These are phyloP conservation scores for Trichocladium antarcticum DNA, from an alignment of 495 filamentous ascomycete species.

Conservation along the genomic window DNA sequence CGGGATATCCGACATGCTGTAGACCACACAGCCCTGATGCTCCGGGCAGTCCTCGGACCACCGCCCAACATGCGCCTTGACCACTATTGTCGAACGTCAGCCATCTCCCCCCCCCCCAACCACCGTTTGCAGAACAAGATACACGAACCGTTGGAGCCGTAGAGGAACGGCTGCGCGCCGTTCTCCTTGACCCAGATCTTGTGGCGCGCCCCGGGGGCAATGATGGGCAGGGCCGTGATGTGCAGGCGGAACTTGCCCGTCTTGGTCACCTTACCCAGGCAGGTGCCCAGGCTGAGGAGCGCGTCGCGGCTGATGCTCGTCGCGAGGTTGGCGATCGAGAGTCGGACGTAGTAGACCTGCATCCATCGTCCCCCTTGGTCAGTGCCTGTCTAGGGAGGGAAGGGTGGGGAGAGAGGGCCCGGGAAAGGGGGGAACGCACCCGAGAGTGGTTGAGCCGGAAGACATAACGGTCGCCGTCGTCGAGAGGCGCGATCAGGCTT, in stretches of 20 bases:
- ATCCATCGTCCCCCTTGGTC: constrained; percentile 3
- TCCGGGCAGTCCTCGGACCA: constrained; percentile 80
- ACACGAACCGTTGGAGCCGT: constrained; percentile 41
- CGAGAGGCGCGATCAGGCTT: constrained; percentile 63
- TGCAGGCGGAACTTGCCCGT: constrained; percentile 79
- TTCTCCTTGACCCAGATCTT: constrained; percentile 94
- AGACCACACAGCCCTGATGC: constrained; percentile 66
- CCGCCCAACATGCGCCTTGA: constrained; percentile 84
- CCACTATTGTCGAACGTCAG: constrained; percentile 31
- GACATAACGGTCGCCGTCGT: constrained; percentile 63
- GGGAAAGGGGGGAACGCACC: constrained; percentile 9
- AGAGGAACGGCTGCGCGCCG: constrained; percentile 89
- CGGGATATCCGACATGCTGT: constrained; percentile 63
- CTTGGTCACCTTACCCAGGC: constrained; percentile 82
- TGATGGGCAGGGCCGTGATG: constrained; percentile 72
- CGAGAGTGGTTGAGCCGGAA: constrained; percentile 64
- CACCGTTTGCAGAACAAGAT: neutral
- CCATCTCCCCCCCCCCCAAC: neutral
- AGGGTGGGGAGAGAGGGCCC: neutral
- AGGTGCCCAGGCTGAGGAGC: constrained; percentile 76
- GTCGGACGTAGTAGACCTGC: constrained; percentile 80
- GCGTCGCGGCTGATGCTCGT: constrained; percentile 66
- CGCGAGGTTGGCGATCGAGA: constrained; percentile 82
- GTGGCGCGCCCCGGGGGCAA: constrained; percentile 79
- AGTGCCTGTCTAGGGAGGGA: neutral